phyloP scores from a whole-genome alignment of 1,284 basidiomycete species.

The Malassezia globosa region DNA sequence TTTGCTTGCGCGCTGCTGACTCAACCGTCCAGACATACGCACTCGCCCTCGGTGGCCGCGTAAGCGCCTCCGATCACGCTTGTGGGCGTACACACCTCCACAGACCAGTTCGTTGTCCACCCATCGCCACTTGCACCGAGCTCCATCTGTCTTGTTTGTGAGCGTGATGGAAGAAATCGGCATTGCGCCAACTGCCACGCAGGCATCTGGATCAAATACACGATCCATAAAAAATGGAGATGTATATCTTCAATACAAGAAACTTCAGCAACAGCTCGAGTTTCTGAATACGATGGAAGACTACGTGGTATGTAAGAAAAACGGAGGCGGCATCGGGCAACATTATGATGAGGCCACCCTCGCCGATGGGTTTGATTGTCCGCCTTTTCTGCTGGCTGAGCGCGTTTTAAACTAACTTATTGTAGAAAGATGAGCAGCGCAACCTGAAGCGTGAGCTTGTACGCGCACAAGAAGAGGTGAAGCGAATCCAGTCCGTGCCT shows the following conservation, averaged over 20 bases:
- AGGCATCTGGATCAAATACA: conserved; percentile 6
- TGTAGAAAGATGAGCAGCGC: conserved; percentile 81
- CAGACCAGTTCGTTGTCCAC: background rate
- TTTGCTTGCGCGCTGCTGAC: too few species aligned
- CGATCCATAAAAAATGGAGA: background rate
- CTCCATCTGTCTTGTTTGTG: too few species aligned
- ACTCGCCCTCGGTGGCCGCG: too few species aligned
- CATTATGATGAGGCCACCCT: too few species aligned
- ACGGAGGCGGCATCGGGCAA: too few species aligned
- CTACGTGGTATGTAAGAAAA: conserved; percentile 63
- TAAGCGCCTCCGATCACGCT: conserved; percentile 1
- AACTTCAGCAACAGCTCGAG: conserved; percentile 46
- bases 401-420: too few species aligned
- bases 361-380: too few species aligned
- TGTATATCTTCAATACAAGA: conserved; percentile 40
- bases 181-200: conserved; percentile 17
- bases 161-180: conserved; percentile 47
- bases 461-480: conserved; percentile 97
- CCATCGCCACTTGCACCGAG: too few species aligned
- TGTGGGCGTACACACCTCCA: conserved; percentile 3
- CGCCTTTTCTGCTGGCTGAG: too few species aligned
- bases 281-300: conserved; percentile 49
- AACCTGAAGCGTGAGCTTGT: conserved; percentile 96
- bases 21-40: too few species aligned
- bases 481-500: conserved; percentile 95